phyloP scores from a whole-genome alignment of 2,329 filamentous ascomycete genomes.

The Conoideocrella luteorostrata region DNA sequence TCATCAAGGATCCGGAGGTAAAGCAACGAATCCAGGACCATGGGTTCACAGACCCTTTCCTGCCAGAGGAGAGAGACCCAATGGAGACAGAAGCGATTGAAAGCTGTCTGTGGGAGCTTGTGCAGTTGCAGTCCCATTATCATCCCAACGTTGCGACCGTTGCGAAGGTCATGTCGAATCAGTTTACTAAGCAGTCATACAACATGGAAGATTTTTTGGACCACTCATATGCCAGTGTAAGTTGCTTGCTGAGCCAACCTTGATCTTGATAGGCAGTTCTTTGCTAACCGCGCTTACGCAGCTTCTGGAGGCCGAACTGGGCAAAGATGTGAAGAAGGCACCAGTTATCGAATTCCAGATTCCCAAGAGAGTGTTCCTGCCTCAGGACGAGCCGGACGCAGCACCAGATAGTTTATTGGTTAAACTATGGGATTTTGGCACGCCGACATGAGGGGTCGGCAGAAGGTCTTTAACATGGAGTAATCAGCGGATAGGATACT shows the following conservation, averaged over 20 bases:
- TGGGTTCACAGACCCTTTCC: constrained; percentile 66
- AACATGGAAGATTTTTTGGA: constrained; percentile 97
- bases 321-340: constrained; percentile 75
- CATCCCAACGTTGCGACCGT: constrained; percentile 95
- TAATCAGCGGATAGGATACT: background rate
- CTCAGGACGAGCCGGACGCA: constrained; percentile 40
- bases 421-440: constrained; percentile 54
- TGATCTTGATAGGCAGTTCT: background rate
- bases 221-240: constrained; percentile 78
- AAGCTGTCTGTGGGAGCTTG: constrained; percentile 90
- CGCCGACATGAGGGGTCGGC: constrained; percentile 4
- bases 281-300: constrained; percentile 23
- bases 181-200: constrained; percentile 94
- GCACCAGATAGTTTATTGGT: constrained; percentile 50
- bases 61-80: constrained; percentile 69
- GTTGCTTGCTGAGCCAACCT: constrained; percentile 24
- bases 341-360: constrained; percentile 94
- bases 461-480: background rate
- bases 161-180: constrained; percentile 87
- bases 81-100: constrained; percentile 83
- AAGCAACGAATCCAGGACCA: constrained; percentile 54
- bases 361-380: constrained; percentile 70
- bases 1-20: constrained; percentile 50
- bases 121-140: constrained; percentile 85
- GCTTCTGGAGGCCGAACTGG: constrained; percentile 79